These are phyloP conservation scores for Candida gorgasii DNA, from an alignment of 805 yeast species.

Conservation along the genomic window DNA sequence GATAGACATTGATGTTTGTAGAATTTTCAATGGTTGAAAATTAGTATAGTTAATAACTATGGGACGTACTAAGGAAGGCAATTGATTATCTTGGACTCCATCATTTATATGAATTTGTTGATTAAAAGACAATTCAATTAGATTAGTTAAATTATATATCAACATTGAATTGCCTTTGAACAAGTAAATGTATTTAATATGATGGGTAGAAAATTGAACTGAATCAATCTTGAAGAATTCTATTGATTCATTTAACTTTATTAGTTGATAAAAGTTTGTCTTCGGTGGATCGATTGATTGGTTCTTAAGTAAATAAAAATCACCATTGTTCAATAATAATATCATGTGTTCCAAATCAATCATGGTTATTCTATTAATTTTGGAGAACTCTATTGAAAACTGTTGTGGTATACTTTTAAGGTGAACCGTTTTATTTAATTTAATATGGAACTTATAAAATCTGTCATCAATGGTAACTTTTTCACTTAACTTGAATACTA, in stretches of 20 bases:
- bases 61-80: conserved; percentile 21
- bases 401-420: conserved; percentile 26
- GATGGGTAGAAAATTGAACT: conserved; percentile 18
- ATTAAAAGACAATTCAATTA: conserved; percentile 22
- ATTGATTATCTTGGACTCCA: conserved; percentile 18
- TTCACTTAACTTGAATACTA: conserved; percentile 12
- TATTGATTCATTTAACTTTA: conserved; percentile 28
- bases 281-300: conserved; percentile 20
- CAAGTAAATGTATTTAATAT: conserved; percentile 24
- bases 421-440: conserved; percentile 33
- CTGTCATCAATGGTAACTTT: conserved; percentile 9
- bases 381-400: conserved; percentile 24
- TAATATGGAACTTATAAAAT: conserved; percentile 28
- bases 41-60: conserved; percentile 23
- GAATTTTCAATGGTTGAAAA: conserved; percentile 27
- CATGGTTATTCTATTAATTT: conserved; percentile 25
- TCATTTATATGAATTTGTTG: conserved; percentile 18
- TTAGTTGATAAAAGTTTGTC: conserved; percentile 30
- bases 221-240: conserved; percentile 33
- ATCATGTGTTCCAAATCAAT: conserved; percentile 34
- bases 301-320: conserved; percentile 36
- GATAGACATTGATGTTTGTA: conserved; percentile 27
- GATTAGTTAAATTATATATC: conserved; percentile 17
- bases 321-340: conserved; percentile 39
- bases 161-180: conserved; percentile 40